Percentiles rank a stretch among this genome's conserved stretches.
Evolutionary conservation across 176 grass and related monocot genomes (phyloP).

Genomic region (Alloteropsis semialata): DNA sequence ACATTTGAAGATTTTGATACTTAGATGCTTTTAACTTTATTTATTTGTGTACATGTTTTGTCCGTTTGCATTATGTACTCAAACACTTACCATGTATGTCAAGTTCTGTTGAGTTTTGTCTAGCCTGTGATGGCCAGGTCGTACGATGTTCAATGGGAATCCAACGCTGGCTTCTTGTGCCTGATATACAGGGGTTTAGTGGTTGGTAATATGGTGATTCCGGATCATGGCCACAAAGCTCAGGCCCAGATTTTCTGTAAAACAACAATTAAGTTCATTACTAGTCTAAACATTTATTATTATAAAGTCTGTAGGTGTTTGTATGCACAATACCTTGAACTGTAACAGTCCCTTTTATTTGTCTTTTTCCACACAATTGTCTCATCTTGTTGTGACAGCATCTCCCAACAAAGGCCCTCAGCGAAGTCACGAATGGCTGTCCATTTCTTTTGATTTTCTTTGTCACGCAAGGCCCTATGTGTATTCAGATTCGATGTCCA

Average conservation of each 20-base stretch:
- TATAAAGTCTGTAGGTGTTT: not conserved
- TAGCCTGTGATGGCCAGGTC: slow-evolving; percentile 78
- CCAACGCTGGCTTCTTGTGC: slow-evolving; percentile 88
- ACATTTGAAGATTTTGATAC: slow-evolving; percentile 16
- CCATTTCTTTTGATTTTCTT: slow-evolving; percentile 99
- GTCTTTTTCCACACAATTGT: slow-evolving; percentile 99
- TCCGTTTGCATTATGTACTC: not conserved
- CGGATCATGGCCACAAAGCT: slow-evolving; percentile 70
- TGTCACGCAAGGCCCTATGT: slow-evolving; percentile 80
- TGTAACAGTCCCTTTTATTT: slow-evolving; percentile 73
- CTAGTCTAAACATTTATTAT: not conserved
- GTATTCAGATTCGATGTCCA: slow-evolving; percentile 92
- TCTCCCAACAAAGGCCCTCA: slow-evolving; percentile 91
- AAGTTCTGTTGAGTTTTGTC: slow-evolving; percentile 84
- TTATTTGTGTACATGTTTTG: not conserved
- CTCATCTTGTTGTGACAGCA: slow-evolving; percentile 97
- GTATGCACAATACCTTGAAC: slow-evolving; percentile 51
- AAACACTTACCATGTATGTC: slow-evolving; percentile 69
- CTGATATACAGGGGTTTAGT: slow-evolving; percentile 88
- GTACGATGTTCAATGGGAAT: slow-evolving; percentile 75
- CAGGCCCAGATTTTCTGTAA: slow-evolving; percentile 80
- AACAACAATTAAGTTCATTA: not conserved
- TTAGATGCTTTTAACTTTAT: not conserved
- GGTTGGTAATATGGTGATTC: slow-evolving; percentile 87
- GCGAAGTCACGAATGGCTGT: slow-evolving; percentile 53